Base-by-base conservation (phyloP, 2,329 filamentous ascomycete genomes). In the Colletotrichum navitas region DNA sequence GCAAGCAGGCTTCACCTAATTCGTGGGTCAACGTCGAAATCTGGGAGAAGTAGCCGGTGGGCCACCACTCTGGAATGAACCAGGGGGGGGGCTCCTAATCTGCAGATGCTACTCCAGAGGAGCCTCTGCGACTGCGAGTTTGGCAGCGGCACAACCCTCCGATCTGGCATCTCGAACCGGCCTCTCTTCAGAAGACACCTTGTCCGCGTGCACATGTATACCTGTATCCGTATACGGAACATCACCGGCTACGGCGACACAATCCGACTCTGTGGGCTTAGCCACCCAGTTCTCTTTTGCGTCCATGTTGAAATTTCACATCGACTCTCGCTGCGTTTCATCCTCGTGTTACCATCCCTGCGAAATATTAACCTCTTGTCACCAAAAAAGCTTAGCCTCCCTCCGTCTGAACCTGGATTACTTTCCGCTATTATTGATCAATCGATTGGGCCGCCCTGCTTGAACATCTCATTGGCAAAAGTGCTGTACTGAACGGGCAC, bases 341-440 rank as follows among this genome's bases (percentile, higher is more conserved):
- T 26, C 59, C 56, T 60, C 39, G n/a, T 11, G n/a, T 14, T 24
- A 12, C 10, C 24, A 55, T 55, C 64, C 68, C 59, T 68, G 64
- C 51, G 26, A 29, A 7, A 39, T n/a, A 68, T 63, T 68, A 71
- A 49, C 65, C 68, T 71, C 68, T 54, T 71, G 68, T 71, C 68
- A 71, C 59, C 68, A 49, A 68, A 68, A 71, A 71, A 71, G 68
- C 68, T 71, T 71, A 59, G 68, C 68, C 24, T 18, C 21, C n/a
- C 34, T 43, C 49, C 68, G 54, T 68, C 68, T 68, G 65, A 71
- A 68, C 68, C 64, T 59, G 24, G 36, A 14, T 24, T 8, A 26
- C 14, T 45, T 11, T 32, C 16, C 11, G n/a, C 6, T 32, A 1
- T 32, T 52, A 24, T 55, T 32, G 45, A 36, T 68, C 65, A 36